These are phyloP conservation scores for Triticum dicoccoides DNA, from an alignment of 176 grass and related monocot species.

Conservation along the genomic window DNA sequence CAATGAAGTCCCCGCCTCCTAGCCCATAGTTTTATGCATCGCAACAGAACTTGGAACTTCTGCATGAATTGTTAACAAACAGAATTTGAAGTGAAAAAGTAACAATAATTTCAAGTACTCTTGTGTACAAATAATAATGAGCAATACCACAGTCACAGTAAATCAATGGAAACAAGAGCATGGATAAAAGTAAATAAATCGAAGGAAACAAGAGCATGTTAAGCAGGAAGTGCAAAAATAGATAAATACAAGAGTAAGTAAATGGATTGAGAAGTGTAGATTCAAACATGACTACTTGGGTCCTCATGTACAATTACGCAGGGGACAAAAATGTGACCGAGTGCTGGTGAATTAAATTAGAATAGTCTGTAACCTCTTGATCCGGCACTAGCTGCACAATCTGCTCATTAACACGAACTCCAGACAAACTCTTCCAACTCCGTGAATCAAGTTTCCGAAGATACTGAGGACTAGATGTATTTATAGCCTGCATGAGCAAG, in stretches of 20 bases:
- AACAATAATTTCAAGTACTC: background rate
- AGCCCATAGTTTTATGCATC: conserved; percentile 71
- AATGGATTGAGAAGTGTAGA: background rate
- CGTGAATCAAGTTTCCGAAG: conserved; percentile 40
- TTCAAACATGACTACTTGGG: background rate
- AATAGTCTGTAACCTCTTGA: conserved; percentile 36
- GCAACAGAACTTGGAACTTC: conserved; percentile 62
- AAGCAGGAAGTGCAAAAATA: background rate
- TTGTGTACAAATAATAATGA: background rate
- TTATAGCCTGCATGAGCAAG: conserved; percentile 49
- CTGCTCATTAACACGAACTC: conserved; percentile 60
- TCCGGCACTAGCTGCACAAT: conserved; percentile 70
- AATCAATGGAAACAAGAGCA: conserved; percentile 3
- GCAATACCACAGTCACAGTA: background rate
- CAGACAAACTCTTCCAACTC: conserved; percentile 69
- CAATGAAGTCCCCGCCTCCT: conserved; percentile 58
- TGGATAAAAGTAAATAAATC: background rate
- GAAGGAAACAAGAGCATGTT: background rate
- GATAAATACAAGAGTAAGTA: background rate
- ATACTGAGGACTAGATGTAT: conserved; percentile 34
- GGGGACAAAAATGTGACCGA: background rate
- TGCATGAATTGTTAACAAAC: conserved; percentile 29
- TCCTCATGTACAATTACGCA: background rate
- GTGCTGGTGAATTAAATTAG: background rate
- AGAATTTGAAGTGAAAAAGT: background rate